Percentiles rank a stretch among this genome's conserved stretches.
phyloP scores from a whole-genome alignment of 1,284 basidiomycete species.

The Tilletia walkeri region DNA sequence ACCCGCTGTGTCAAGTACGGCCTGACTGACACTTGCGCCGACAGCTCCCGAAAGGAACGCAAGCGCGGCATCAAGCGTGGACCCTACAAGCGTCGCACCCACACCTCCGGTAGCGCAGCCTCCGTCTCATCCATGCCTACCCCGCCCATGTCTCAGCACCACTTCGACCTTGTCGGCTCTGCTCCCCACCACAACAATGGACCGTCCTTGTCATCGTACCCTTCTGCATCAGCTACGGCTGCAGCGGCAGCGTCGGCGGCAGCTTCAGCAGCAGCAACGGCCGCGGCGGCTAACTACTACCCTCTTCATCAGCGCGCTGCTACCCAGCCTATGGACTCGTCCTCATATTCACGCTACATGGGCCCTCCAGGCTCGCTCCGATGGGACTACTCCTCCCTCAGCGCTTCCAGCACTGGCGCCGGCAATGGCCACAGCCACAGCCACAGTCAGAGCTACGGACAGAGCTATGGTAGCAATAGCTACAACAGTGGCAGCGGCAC shows the following conservation, averaged over 20 bases:
- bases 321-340: neutral
- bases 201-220: too few species aligned
- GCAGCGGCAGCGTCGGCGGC: neutral
- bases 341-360: neutral
- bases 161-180: neutral
- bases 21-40: conserved; percentile 72
- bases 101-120: conserved; percentile 22
- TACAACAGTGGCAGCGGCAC: neutral
- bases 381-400: neutral
- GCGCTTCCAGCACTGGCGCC: neutral
- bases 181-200: too few species aligned
- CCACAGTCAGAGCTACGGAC: too few species aligned
- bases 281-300: neutral
- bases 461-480: neutral
- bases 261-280: neutral
- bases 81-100: conserved; percentile 74
- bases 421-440: neutral
- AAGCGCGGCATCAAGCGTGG: conserved; percentile 81
- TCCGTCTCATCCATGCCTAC: neutral
- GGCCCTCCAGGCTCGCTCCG: neutral
- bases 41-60: conserved; percentile 77
- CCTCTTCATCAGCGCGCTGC: neutral
- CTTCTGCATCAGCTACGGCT: too few species aligned
- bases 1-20: conserved; percentile 82
- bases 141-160: neutral